phyloP scores from a whole-genome alignment of 345 rosid species.

The Gossypium herbaceum region DNA sequence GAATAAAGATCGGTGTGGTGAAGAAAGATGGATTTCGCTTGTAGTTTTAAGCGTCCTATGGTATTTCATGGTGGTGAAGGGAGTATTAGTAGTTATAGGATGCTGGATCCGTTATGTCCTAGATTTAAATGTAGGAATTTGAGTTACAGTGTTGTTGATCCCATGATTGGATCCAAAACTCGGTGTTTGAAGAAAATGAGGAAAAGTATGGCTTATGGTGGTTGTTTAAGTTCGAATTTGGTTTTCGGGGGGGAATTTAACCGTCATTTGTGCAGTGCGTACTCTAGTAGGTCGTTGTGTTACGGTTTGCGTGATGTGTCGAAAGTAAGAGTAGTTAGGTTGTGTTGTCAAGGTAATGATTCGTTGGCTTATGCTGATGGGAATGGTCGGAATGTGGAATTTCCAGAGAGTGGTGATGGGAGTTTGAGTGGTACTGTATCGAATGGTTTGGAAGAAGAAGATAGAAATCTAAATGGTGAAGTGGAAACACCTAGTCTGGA shows the following conservation, averaged over 20 bases:
- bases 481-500: conserved; percentile 1
- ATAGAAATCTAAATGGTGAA: not conserved
- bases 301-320: not conserved
- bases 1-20: not conserved
- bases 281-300: not conserved
- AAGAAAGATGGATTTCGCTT: not conserved
- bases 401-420: not conserved
- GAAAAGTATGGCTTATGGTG: not conserved
- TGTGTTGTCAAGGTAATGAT: not conserved
- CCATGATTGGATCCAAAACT: not conserved
- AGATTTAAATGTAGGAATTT: not conserved
- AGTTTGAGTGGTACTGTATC: not conserved
- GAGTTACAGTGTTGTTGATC: not conserved
- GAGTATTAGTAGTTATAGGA: not conserved
- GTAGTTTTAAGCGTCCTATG: not conserved
- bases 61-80: not conserved
- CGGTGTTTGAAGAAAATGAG: not conserved
- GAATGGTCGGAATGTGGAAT: not conserved
- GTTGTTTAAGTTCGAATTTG: not conserved
- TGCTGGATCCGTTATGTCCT: not conserved
- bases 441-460: not conserved
- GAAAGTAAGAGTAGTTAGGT: not conserved
- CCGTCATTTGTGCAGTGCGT: not conserved
- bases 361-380: not conserved
- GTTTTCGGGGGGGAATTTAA: not conserved